A percentile compares a stretch with the other conserved stretches of the same genome.
Conservation (phyloP, 208 protist genomes). For the Trypanosoma melophagium region DNA sequence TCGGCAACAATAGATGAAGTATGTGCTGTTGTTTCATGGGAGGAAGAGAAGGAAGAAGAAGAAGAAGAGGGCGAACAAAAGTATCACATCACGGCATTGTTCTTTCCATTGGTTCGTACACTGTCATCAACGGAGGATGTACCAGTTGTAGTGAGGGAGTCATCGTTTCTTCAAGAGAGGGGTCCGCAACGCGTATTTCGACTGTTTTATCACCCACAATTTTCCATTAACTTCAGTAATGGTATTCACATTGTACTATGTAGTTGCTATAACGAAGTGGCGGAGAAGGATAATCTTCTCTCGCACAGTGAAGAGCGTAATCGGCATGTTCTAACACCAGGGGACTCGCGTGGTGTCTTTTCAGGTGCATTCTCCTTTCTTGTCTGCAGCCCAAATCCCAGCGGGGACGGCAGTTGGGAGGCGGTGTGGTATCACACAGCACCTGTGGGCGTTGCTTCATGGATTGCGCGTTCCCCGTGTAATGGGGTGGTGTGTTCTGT, state of each 20-base stretch:
- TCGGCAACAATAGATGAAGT: conserved; percentile 18
- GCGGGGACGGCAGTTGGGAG: neutral
- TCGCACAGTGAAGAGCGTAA: conserved; percentile 11
- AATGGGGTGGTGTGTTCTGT: conserved; percentile 56
- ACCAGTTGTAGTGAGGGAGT: conserved; percentile 16
- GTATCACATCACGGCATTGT: conserved; percentile 39
- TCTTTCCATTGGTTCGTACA: conserved; percentile 35
- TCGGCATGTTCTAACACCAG: conserved; percentile 12
- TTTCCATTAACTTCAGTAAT: conserved; percentile 22
- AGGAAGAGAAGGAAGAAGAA: conserved; percentile 14
- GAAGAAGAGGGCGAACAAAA: conserved; percentile 28
- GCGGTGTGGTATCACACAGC: neutral
- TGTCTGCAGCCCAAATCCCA: conserved; percentile 3
- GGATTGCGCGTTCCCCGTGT: conserved; percentile 32
- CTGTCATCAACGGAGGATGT: conserved; percentile 12
- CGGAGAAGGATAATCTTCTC: conserved; percentile 11
- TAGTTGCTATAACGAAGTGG: conserved; percentile 30
- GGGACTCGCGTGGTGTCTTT: conserved; percentile 15
- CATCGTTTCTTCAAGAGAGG: conserved; percentile 26
- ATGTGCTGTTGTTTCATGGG: conserved; percentile 49
- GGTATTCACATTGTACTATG: conserved; percentile 35
- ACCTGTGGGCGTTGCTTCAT: conserved; percentile 35
- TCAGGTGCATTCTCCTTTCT: conserved; percentile 26
- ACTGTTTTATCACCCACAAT: conserved; percentile 49
- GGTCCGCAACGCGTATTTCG: conserved; percentile 42